Percentiles rank a stretch among this genome's conserved stretches.
These are phyloP conservation scores for Petunia axillaris DNA, from an alignment of 257 asterid species.

Conservation along the genomic window DNA sequence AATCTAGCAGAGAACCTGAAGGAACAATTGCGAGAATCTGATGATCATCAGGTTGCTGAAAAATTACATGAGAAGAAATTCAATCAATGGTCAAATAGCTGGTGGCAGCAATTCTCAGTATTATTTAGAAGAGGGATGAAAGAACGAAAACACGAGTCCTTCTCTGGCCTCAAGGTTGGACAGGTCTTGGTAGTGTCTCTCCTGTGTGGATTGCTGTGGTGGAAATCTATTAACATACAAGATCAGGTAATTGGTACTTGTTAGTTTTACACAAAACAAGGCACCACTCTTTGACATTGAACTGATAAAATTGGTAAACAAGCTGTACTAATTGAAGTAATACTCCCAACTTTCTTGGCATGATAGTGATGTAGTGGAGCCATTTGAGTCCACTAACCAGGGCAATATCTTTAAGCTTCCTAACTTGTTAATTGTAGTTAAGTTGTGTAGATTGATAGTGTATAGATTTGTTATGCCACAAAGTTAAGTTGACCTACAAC, in stretches of 20 bases:
- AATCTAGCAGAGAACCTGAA: constrained; percentile 45
- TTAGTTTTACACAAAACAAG: neutral
- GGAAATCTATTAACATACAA: constrained; percentile 68
- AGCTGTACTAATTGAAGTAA: neutral
- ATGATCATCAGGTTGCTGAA: neutral
- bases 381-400: neutral
- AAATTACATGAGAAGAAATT: constrained; percentile 33
- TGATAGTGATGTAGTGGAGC: neutral
- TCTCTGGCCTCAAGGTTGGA: constrained; percentile 56
- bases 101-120: constrained; percentile 79
- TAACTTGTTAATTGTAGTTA: neutral
- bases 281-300: neutral
- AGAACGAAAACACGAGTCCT: constrained; percentile 71
- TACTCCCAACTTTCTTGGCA: neutral
- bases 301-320: neutral
- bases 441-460: neutral
- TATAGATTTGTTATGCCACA: too few relatives aligned
- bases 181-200: constrained; percentile 61
- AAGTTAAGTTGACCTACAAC: neutral
- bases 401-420: neutral
- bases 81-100: constrained; percentile 59
- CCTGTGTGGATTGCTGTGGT: constrained; percentile 73
- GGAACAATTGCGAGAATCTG: constrained; percentile 35
- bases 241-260: constrained; percentile 58
- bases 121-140: constrained; percentile 67